Percentiles rank a stretch among this genome's conserved stretches.
Evolutionary conservation across 768 basidiomycete genomes (phyloP).

Genomic region (Lactarius sanguifluus): DNA sequence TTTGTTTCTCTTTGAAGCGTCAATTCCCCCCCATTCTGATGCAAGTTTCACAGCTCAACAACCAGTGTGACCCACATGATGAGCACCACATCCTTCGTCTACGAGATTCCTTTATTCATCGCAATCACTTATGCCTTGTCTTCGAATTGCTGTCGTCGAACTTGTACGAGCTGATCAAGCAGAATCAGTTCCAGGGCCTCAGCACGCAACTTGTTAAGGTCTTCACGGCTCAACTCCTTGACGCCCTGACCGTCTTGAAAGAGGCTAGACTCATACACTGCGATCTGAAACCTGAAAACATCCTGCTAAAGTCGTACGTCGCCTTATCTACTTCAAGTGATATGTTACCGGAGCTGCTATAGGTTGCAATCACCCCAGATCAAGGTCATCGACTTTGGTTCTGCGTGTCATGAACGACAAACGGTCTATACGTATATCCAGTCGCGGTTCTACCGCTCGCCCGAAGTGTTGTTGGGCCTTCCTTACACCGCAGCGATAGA

Average conservation of each 20-base stretch:
- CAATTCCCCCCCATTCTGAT: neutral
- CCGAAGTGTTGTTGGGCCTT: slow-evolving; percentile 93
- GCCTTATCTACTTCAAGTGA: slow-evolving; percentile 9
- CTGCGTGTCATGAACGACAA: slow-evolving; percentile 97
- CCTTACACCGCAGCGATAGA: slow-evolving; percentile 95
- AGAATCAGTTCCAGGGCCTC: slow-evolving; percentile 97
- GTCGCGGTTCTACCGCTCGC: slow-evolving; percentile 96
- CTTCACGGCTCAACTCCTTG: slow-evolving; percentile 93
- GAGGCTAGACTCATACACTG: slow-evolving; percentile 97
- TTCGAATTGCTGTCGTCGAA: slow-evolving; percentile 97
- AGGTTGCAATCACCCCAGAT: slow-evolving; percentile 97
- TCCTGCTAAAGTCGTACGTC: slow-evolving; percentile 88
- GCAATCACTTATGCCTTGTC: slow-evolving; percentile 94
- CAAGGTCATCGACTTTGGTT: slow-evolving; percentile 99
- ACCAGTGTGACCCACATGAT: slow-evolving; percentile 88
- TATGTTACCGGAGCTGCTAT: slow-evolving; percentile 24
- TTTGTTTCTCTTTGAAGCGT: slow-evolving; percentile 44
- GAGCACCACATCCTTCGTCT: slow-evolving; percentile 96
- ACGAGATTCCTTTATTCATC: slow-evolving; percentile 95
- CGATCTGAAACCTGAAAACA: slow-evolving; percentile 98
- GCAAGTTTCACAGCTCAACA: slow-evolving; percentile 69
- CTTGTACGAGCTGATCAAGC: slow-evolving; percentile 99
- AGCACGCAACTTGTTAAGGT: slow-evolving; percentile 98
- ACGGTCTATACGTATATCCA: slow-evolving; percentile 99
- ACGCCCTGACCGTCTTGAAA: slow-evolving; percentile 89